phyloP scores from a whole-genome alignment of 495 filamentous ascomycete species.

The Aspergillus biplanus region DNA sequence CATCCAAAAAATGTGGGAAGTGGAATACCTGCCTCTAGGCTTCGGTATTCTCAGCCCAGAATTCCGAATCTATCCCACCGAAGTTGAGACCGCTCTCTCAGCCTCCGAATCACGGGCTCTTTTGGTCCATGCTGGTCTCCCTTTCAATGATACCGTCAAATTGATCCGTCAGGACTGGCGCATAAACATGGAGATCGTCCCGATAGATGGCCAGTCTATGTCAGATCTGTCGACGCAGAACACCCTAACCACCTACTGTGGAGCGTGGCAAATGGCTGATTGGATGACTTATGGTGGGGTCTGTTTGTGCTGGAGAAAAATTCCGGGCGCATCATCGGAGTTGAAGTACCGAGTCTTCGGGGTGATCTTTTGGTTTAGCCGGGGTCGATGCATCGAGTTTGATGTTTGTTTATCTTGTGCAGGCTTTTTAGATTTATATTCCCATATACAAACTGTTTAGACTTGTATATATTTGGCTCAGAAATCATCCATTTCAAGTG shows the following conservation, averaged over 20 bases:
- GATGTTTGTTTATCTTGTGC: neutral
- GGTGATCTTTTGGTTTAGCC: constrained; percentile 10
- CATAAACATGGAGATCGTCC: constrained; percentile 22
- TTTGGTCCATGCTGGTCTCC: neutral
- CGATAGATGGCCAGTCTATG: constrained; percentile 15
- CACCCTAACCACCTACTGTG: constrained; percentile 10
- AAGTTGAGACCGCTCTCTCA: constrained; percentile 12
- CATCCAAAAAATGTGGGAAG: constrained; percentile 16
- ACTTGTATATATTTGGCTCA: no score
- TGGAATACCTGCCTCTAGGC: constrained; percentile 12
- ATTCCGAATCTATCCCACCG: constrained; percentile 21
- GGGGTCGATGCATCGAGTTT: constrained; percentile 22
- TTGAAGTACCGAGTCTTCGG: constrained; percentile 21
- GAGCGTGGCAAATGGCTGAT: constrained; percentile 21
- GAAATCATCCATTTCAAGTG: no score
- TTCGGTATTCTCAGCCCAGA: constrained; percentile 17
- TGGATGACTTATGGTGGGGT: constrained; percentile 24
- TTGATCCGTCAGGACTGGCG: constrained; percentile 21
- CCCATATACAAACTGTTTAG: no score
- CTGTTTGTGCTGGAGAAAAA: constrained; percentile 23
- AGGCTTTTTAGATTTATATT: neutral
- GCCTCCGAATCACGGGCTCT: neutral
- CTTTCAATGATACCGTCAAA: neutral
- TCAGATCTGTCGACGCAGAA: constrained; percentile 23
- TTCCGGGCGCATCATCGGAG: constrained; percentile 19